Evolutionary conservation across 352 stramenopile genomes (phyloP).

Genomic region (Globisporangium carolinianum): DNA sequence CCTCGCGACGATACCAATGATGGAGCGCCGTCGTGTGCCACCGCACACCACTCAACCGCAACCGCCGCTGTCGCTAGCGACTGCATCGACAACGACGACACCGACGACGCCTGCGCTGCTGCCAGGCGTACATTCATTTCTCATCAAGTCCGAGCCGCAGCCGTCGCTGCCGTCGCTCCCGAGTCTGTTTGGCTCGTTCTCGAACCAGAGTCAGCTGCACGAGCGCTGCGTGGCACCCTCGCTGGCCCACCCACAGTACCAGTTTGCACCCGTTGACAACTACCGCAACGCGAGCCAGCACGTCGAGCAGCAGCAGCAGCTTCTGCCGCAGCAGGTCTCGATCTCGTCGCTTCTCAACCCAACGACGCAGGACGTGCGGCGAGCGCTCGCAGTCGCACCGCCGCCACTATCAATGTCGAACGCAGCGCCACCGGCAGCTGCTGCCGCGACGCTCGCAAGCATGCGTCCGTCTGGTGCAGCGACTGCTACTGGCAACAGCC

Average conservation of each 20-base stretch:
- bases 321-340: slow-evolving; percentile 1
- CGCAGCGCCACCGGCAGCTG: not conserved
- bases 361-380: not conserved
- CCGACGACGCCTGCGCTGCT: slow-evolving; percentile 1
- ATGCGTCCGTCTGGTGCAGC: not conserved
- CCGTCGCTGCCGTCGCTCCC: slow-evolving; percentile 11
- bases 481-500: not conserved
- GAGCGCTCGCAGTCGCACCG: not conserved
- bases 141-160: slow-evolving; percentile 11
- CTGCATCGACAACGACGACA: not conserved
- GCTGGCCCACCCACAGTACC: not conserved
- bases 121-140: slow-evolving; percentile 8
- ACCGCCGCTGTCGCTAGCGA: no score
- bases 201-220: not conserved
- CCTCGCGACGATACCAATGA: not conserved
- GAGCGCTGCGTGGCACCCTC: not conserved
- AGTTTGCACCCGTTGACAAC: not conserved
- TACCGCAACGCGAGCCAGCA: not conserved
- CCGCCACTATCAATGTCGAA: not conserved
- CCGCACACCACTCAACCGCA: not conserved
- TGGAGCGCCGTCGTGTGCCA: slow-evolving; percentile 7
- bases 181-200: slow-evolving; percentile 7
- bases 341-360: slow-evolving; percentile 13
- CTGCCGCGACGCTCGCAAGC: not conserved
- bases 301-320: not conserved